phyloP scores from a whole-genome alignment of 2,329 filamentous ascomycete species.

The Acephala macrosclerotiorum region DNA sequence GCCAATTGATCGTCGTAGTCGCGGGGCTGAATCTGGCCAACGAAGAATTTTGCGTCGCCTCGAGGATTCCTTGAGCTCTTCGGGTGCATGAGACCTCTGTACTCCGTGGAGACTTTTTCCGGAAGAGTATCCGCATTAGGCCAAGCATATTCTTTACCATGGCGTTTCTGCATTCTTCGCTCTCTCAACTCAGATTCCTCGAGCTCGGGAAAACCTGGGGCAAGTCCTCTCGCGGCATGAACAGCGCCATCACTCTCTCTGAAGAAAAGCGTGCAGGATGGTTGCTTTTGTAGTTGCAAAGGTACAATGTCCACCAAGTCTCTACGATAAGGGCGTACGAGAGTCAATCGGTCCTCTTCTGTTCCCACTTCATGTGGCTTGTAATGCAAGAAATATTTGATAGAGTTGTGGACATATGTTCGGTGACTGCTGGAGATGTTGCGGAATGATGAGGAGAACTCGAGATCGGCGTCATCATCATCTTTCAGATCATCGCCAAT shows the following conservation, averaged over 20 bases:
- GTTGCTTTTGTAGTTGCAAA: conserved; percentile 30
- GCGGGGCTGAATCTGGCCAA: neutral
- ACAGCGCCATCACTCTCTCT: conserved; percentile 27
- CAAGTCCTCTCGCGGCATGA: conserved; percentile 37
- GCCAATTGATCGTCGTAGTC: neutral
- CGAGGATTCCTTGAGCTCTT: neutral
- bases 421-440: conserved; percentile 52
- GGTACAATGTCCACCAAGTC: neutral
- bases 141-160: neutral
- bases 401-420: conserved; percentile 50
- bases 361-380: conserved; percentile 29
- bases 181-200: neutral
- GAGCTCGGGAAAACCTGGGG: conserved; percentile 43
- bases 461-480: conserved; percentile 28
- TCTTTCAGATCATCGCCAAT: conserved; percentile 41
- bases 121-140: neutral
- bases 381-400: conserved; percentile 50
- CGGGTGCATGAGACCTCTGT: neutral
- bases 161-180: neutral
- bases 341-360: conserved; percentile 20
- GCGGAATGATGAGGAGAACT: conserved; percentile 24
- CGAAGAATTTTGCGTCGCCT: neutral
- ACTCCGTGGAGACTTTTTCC: neutral
- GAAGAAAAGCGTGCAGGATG: conserved; percentile 45
- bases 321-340: conserved; percentile 21